Evolutionary conservation across 106 monocot species (phyloP), one percentile per base, ranked within the genome.

Genomic region (Dioscorea zingiberensis): DNA sequence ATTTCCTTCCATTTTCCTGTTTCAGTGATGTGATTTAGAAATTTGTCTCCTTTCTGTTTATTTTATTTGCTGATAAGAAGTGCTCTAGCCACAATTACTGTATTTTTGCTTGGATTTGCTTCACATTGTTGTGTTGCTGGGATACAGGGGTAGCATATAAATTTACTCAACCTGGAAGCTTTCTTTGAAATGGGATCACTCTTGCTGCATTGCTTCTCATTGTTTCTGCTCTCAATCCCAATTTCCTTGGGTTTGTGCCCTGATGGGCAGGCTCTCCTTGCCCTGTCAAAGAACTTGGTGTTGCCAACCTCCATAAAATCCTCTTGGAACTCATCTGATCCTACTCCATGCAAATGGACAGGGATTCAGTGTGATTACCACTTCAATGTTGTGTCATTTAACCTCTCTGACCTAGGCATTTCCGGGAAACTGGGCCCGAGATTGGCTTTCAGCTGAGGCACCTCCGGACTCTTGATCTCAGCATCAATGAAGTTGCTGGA

Each of bases 401-500:
- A 82, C 58, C 51, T 89, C 0, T 73, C 89, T 6, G 38, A 16
- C 0, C 29, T 6, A 2, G 76, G 58, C 12, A 46, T 85, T 55
- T 81, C 85, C 16, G 89, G 89, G 44, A 75, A 58, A 9, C 17
- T 89, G 61, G 78, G 81, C n/a, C 73, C 76, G 70, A 82, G 46
- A 71, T 89, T 25, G 84, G 89, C n/a, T n/a, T n/a, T n/a, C 29
- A 30, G 9, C 27, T 89, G 22, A 69, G 54, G 48, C 44, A 73
- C 55, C 82, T 89, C 19, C 65, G 67, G 45, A 77, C 7, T 9
- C 25, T 89, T 54, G 73, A 73, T 65, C 45, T 89, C 15, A 23
- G 61, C 16, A 3, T 16, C 23, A 89, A 89, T 49, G 54, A 23
- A 48, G 21, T 89, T 13, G 69, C 80, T 2, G 85, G 85, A 1